Evolutionary conservation across 495 filamentous ascomycete species (phyloP).

Genomic region (Astrocystis sublimbata): DNA sequence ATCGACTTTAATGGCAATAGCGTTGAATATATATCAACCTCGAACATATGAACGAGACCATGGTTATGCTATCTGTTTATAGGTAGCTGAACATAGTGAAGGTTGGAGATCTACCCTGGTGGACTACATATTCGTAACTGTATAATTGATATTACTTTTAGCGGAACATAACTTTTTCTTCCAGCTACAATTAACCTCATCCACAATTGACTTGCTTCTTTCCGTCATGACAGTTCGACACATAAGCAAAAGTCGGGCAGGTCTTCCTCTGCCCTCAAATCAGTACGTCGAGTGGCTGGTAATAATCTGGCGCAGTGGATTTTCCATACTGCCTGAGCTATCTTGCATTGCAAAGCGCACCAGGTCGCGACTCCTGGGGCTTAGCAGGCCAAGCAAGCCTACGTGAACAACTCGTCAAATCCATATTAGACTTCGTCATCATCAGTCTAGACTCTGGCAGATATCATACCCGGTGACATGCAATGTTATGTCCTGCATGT

Average conservation of each 20-base stretch:
- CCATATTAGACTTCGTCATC: background rate
- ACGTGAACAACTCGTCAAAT: background rate
- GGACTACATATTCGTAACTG: slow-evolving; percentile 35
- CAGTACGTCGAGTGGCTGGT: too few relatives aligned
- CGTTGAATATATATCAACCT: slow-evolving; percentile 29
- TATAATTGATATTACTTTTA: slow-evolving; percentile 32
- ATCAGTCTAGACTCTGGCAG: too few relatives aligned
- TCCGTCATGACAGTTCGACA: slow-evolving; percentile 1
- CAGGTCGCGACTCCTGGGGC: background rate
- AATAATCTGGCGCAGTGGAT: background rate
- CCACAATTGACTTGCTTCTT: background rate
- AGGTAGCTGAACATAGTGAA: slow-evolving; percentile 18
- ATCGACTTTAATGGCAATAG: slow-evolving; percentile 14
- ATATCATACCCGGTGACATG: too few relatives aligned
- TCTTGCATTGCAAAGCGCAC: background rate
- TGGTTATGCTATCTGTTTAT: slow-evolving; percentile 19
- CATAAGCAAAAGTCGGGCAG: background rate
- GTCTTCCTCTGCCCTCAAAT: too few relatives aligned
- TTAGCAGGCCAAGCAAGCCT: too few relatives aligned
- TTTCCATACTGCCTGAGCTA: background rate
- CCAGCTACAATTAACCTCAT: background rate
- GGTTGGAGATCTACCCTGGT: slow-evolving; percentile 14
- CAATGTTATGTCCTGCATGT: too few relatives aligned
- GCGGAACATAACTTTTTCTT: slow-evolving; percentile 4
- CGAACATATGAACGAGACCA: slow-evolving; percentile 37